Evolutionary conservation across 331 rosid species (phyloP), one percentile per base, ranked within the genome.

Genomic region (Telfairia occidentalis): DNA sequence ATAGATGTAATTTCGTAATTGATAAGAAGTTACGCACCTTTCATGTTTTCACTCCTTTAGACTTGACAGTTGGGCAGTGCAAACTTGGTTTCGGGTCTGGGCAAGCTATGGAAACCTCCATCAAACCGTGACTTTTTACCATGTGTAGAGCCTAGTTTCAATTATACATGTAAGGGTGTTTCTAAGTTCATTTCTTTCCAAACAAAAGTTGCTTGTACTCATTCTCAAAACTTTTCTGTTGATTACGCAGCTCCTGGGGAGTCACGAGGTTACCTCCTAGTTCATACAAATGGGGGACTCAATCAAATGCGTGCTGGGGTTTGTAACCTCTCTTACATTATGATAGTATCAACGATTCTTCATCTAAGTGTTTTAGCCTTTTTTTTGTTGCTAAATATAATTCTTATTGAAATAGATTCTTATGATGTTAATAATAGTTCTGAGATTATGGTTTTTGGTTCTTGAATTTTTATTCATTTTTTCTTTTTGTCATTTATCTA

Each of bases 281-380:
- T 95, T 58, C 90, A 91, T 81, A 86, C 98, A 2, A 95, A 95
- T 80, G 98, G 98, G 15, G 98, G 98, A 42, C 97, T 95, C 81
- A 95, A 91, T 78, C 98, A 95, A 82, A 95, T 95, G 98, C 98
- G 97, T 74, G 83, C 93, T 55, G 97, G 98, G 97, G 98, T 91
- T 52, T 80, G 90, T 77, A 45, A 77, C 60, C 77, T 82, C 18
- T 81, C 49, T 61, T 35, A 32, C 80, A 37, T 55, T 32, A 38
- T 59, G 24, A 61, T 30, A 46, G 67, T 29, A 57, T 37, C 79
- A 19, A 9, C 42, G 9, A 23, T 57, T 55, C 9, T 15, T 32
- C 2, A 8, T 71, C 52, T 1, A 71, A 28, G 11, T 12, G 15
- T 53, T 52, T 30, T 34, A 45, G 40, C 38, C 42, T 71, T 48